A percentile compares a stretch with the other conserved stretches of the same genome.
Evolutionary conservation across 306 rosid genomes (phyloP).

Genomic region (Trichosanthes truncata): DNA sequence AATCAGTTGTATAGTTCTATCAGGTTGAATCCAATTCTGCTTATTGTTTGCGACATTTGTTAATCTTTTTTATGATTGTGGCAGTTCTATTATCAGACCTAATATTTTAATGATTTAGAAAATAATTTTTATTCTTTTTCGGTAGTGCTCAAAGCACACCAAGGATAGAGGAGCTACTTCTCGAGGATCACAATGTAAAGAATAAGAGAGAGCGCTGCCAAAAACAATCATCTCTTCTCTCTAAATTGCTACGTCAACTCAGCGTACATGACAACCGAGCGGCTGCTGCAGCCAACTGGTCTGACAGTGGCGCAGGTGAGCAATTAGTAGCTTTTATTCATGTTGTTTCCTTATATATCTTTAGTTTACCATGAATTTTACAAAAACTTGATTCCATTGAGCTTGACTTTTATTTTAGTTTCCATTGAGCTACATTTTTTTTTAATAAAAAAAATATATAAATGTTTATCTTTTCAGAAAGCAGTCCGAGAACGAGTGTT

Average conservation of each 20-base stretch:
- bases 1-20: constrained; percentile 88
- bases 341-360: neutral
- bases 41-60: neutral
- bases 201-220: constrained; percentile 66
- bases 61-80: neutral
- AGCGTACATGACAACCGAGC: constrained; percentile 89
- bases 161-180: constrained; percentile 84
- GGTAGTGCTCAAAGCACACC: constrained; percentile 72
- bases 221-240: constrained; percentile 81
- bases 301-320: constrained; percentile 54
- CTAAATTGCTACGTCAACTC: constrained; percentile 79
- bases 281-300: constrained; percentile 70
- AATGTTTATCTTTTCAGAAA: constrained; percentile 36
- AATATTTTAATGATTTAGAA: neutral
- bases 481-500: constrained; percentile 66
- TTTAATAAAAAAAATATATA: too few relatives aligned
- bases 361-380: neutral
- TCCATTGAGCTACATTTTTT: neutral
- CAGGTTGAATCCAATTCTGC: constrained; percentile 39
- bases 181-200: constrained; percentile 88
- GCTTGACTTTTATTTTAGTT: neutral
- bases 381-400: neutral
- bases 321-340: neutral
- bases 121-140: constrained; percentile 3
- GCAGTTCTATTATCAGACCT: neutral